Percentiles rank a stretch among this genome's conserved stretches.
Conservation (phyloP, 2,329 filamentous ascomycete genomes). For the Exophiala alcalophila region DNA sequence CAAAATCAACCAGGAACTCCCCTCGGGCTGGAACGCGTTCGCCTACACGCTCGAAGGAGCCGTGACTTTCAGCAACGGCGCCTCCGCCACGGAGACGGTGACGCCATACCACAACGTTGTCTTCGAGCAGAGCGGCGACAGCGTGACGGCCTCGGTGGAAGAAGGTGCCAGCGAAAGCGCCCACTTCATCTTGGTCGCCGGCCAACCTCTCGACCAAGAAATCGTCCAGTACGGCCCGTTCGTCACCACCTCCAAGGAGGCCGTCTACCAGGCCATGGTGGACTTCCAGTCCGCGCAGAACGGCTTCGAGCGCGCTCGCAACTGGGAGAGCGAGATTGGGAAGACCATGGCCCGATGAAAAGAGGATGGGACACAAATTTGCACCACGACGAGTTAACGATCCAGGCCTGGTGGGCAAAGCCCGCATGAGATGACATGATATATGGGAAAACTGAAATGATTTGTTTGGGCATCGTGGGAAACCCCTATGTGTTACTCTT, state of each 20-base stretch:
- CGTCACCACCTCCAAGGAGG: constrained; percentile 68
- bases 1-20: constrained; percentile 69
- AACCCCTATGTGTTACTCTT: too few species aligned
- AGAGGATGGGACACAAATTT: too few species aligned
- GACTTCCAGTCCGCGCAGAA: constrained; percentile 72
- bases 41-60: constrained; percentile 78
- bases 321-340: constrained; percentile 84
- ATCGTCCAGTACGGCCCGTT: constrained; percentile 84
- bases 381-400: too few species aligned
- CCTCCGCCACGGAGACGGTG: constrained; percentile 47
- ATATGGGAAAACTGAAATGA: too few species aligned
- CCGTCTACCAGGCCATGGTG: constrained; percentile 71
- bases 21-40: constrained; percentile 83
- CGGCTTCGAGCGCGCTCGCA: constrained; percentile 74
- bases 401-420: too few species aligned
- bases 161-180: constrained; percentile 58
- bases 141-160: constrained; percentile 67
- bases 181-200: constrained; percentile 66
- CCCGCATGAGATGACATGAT: too few species aligned
- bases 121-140: constrained; percentile 76
- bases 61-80: constrained; percentile 52
- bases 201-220: constrained; percentile 74
- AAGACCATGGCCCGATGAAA: constrained; percentile 65
- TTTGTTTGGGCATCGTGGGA: too few species aligned
- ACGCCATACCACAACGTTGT: constrained; percentile 82